Percentiles rank a stretch among this genome's conserved stretches.
These are phyloP conservation scores for Puccinia triticina DNA, from an alignment of 1,284 basidiomycete species.

Conservation along the genomic window DNA sequence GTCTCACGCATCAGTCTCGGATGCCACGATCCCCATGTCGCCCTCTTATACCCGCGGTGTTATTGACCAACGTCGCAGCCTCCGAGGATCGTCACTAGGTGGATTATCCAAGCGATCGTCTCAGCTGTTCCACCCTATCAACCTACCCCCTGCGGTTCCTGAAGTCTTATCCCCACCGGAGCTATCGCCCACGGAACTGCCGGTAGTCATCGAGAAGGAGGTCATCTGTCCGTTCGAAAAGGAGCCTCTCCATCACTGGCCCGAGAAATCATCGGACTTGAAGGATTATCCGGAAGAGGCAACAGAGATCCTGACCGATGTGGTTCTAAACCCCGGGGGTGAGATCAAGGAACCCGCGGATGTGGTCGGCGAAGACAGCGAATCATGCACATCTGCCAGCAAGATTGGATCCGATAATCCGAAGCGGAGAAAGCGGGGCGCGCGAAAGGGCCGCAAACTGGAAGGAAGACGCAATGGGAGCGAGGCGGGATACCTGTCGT, in stretches of 20 bases:
- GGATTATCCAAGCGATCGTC: slow-evolving; percentile 32
- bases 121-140: slow-evolving; percentile 35
- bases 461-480: slow-evolving; percentile 14
- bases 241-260: not conserved
- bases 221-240: not conserved
- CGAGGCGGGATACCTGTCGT: slow-evolving; percentile 1
- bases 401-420: slow-evolving; percentile 21
- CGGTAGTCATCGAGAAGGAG: slow-evolving; percentile 6
- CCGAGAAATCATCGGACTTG: slow-evolving; percentile 5
- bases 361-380: slow-evolving; percentile 7
- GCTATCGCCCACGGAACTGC: not conserved
- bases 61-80: slow-evolving; percentile 25
- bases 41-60: slow-evolving; percentile 35
- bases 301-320: slow-evolving; percentile 9
- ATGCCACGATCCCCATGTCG: slow-evolving; percentile 57
- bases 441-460: slow-evolving; percentile 29
- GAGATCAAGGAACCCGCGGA: not conserved
- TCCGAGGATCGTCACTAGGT: slow-evolving; percentile 14
- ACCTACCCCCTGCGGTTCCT: slow-evolving; percentile 29
- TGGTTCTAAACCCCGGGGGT: not conserved
- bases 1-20: slow-evolving; percentile 58
- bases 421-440: slow-evolving; percentile 46
- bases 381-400: slow-evolving; percentile 14
- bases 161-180: slow-evolving; percentile 30
- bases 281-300: not conserved